These are phyloP conservation scores for Penicillium waksmanii DNA, from an alignment of 495 filamentous ascomycete genomes.

Conservation along the genomic window DNA sequence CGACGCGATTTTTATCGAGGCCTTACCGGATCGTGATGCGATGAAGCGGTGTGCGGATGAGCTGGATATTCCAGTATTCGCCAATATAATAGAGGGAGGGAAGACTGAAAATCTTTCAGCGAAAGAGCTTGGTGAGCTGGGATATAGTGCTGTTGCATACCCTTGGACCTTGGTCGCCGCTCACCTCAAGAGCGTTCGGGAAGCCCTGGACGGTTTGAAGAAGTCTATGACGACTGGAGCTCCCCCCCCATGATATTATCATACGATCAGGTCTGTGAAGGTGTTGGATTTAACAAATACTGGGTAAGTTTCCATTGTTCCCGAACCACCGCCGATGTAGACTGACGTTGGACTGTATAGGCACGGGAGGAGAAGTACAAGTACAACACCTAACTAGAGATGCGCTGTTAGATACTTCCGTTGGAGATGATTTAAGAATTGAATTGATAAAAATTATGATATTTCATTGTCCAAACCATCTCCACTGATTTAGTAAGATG, in stretches of 20 bases:
- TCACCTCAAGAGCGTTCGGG: constrained; percentile 42
- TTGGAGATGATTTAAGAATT: too few species aligned
- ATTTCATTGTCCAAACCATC: too few species aligned
- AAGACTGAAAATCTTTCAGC: constrained; percentile 47
- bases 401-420: neutral
- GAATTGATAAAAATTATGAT: too few species aligned
- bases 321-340: neutral
- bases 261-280: constrained; percentile 43
- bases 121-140: constrained; percentile 40
- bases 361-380: constrained; percentile 30
- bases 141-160: constrained; percentile 45
- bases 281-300: constrained; percentile 46
- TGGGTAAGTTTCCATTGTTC: constrained; percentile 33
- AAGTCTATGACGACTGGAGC: constrained; percentile 32
- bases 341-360: constrained; percentile 8
- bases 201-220: constrained; percentile 43
- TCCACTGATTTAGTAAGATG: too few species aligned
- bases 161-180: constrained; percentile 48
- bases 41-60: constrained; percentile 41
- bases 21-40: constrained; percentile 41
- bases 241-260: constrained; percentile 40
- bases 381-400: constrained; percentile 10
- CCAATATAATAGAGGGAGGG: constrained; percentile 50
- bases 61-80: constrained; percentile 40
- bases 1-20: constrained; percentile 47